Evolutionary conservation across 495 filamentous ascomycete species (phyloP), one percentile per base, ranked within the genome.

Genomic region (Trypethelium eluteriae): DNA sequence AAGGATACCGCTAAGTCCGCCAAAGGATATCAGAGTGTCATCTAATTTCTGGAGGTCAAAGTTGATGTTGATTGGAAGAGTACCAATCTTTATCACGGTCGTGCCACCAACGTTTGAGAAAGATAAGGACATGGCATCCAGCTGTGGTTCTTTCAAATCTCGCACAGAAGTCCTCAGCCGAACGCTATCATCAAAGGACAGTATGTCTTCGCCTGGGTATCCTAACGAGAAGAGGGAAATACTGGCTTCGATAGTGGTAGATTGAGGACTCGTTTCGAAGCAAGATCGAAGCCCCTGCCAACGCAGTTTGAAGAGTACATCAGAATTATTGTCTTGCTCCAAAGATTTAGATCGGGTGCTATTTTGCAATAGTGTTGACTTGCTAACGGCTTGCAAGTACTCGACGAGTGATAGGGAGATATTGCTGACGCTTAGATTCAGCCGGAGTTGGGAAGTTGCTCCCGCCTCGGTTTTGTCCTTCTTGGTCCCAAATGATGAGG

Each of bases 1-100:
- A 39, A 99, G 77, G 56, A 99, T 89, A 67, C 91, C 91, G 72
- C 93, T 97, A 25, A 99, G 79, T 0, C 95, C 95, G 16, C 94
- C 95, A 73, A 97, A 90, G 82, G 90, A 92, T 39, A 85, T 84
- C 63, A 98, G 84, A 3, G 88, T 89, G 63, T 96, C 93, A 69
- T 99, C 95, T 12, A 98, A 72, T 47, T 83, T 85, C 68, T 88
- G 87, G 11, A 96, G 79, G 76, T 98, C 90, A 38, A 98, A 73
- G 66, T 84, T 83, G 5, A 98, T 66, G 64, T 88, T 85, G 1
- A 98, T 75, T 2, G 93, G 92, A 14, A 94, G 80, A 2, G 92
- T 96, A n/a, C 81, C 83, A n/a, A 96, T 70, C n/a, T 89, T 84
- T 35, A 90, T 74, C 53, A 81, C 68, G 5, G 50, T 64, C 4